phyloP scores from a whole-genome alignment of 305 asterid species.

The Solanum hybrid region DNA sequence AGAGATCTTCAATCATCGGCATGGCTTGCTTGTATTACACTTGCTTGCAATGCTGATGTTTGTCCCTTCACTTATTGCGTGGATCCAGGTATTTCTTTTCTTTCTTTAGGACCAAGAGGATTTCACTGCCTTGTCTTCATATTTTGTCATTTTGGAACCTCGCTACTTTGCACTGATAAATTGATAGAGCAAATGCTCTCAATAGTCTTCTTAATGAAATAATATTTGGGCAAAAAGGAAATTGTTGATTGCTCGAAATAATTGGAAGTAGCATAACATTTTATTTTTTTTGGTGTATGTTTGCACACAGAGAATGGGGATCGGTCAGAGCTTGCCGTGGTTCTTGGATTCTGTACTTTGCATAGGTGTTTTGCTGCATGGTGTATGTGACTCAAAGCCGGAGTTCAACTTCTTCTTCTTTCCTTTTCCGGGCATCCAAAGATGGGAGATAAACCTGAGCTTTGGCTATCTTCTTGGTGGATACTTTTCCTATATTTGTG shows the following conservation, averaged over 20 bases:
- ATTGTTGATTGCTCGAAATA: neutral
- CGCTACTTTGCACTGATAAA: neutral
- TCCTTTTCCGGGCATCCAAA: conserved; percentile 47
- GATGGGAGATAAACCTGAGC: conserved; percentile 68
- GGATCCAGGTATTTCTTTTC: conserved; percentile 68
- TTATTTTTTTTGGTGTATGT: neutral
- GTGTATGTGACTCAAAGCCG: conserved; percentile 66
- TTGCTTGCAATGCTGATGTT: conserved; percentile 74
- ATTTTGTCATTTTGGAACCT: neutral
- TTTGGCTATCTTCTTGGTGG: conserved; percentile 74
- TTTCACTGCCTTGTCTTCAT: neutral
- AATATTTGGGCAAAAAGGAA: neutral
- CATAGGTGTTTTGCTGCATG: conserved; percentile 75
- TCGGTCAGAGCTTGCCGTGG: conserved; percentile 58
- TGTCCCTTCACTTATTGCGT: conserved; percentile 79
- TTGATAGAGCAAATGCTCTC: neutral
- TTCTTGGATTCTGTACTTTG: conserved; percentile 70
- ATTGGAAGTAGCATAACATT: neutral
- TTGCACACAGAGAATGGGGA: conserved; percentile 59
- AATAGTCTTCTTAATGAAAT: neutral
- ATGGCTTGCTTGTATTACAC: conserved; percentile 77
- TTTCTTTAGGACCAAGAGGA: neutral
- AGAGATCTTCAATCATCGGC: conserved; percentile 85
- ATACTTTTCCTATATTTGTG: conserved; percentile 51
- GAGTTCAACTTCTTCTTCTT: conserved; percentile 67